A percentile compares a stretch with the other conserved stretches of the same genome.
phyloP scores from a whole-genome alignment of 176 grass and related monocot species.

The Aegilops sharonensis region DNA sequence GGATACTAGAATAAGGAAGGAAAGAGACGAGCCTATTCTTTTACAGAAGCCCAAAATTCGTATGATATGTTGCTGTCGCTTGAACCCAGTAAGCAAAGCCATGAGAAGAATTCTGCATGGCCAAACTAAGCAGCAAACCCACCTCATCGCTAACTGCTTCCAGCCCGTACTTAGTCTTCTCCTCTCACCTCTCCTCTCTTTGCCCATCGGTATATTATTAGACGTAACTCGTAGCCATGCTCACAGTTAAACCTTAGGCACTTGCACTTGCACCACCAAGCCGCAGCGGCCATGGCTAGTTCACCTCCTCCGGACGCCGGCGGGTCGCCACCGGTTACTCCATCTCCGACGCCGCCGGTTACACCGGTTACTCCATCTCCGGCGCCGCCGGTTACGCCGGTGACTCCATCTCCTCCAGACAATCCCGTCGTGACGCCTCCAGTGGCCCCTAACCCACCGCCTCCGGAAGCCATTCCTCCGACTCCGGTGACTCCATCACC shows the following conservation, averaged over 20 bases:
- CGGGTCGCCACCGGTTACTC: background rate
- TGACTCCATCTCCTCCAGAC: background rate
- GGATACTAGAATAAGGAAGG: background rate
- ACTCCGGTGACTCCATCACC: background rate
- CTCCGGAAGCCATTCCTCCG: background rate
- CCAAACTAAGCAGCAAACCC: background rate
- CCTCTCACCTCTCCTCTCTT: background rate
- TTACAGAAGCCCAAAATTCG: background rate
- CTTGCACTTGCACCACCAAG: background rate
- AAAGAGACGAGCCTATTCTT: background rate
- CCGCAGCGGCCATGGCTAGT: background rate
- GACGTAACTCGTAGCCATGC: background rate
- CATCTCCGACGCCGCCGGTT: conserved; percentile 3
- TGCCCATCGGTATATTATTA: background rate
- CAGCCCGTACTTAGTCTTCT: conserved; percentile 12
- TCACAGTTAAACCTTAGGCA: background rate
- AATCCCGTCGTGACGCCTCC: background rate
- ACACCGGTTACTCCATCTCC: background rate
- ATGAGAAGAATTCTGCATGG: background rate
- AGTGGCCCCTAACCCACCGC: background rate
- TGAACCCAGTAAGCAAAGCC: background rate
- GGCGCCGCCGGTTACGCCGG: background rate
- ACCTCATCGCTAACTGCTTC: background rate
- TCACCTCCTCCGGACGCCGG: background rate
- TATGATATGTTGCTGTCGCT: background rate